These are phyloP conservation scores for Sporothrix mexicana DNA, from an alignment of 2,329 filamentous ascomycete genomes.

Conservation along the genomic window DNA sequence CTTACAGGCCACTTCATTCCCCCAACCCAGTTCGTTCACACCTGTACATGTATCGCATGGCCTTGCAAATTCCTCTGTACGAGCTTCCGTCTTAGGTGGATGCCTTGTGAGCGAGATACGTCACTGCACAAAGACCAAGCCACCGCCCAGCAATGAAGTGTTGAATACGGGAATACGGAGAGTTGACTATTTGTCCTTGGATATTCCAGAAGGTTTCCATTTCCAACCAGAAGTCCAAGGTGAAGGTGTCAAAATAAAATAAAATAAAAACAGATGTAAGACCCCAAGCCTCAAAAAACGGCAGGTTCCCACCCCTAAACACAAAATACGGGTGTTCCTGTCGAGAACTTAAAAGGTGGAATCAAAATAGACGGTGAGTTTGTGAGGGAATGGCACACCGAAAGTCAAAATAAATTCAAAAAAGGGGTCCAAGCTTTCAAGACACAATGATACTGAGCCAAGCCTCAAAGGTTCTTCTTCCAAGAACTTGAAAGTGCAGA, in stretches of 20 bases:
- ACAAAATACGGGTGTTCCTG: background rate
- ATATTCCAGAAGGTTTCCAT: constrained; percentile 3
- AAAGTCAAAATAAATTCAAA: background rate
- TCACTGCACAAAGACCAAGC: constrained; percentile 9
- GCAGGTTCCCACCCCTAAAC: background rate
- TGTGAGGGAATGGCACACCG: too few species aligned
- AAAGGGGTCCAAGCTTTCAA: background rate
- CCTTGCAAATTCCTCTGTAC: background rate
- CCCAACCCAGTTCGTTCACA: background rate
- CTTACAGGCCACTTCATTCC: background rate
- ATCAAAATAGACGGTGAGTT: background rate
- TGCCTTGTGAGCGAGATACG: background rate
- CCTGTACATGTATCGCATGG: background rate
- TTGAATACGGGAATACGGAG: constrained; percentile 9
- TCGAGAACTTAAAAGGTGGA: background rate
- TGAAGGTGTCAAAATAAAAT: background rate
- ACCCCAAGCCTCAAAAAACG: background rate
- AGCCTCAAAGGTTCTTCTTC: background rate
- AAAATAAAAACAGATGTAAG: background rate
- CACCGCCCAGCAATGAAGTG: background rate
- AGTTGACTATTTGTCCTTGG: background rate
- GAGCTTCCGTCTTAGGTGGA: constrained; percentile 9
- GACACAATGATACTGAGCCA: background rate
- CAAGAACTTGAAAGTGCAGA: background rate
- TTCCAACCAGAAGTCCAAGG: background rate